Evolutionary conservation across 2,329 filamentous ascomycete genomes (phyloP), one percentile per base, ranked within the genome.

Genomic region (Fusarium sp.): DNA sequence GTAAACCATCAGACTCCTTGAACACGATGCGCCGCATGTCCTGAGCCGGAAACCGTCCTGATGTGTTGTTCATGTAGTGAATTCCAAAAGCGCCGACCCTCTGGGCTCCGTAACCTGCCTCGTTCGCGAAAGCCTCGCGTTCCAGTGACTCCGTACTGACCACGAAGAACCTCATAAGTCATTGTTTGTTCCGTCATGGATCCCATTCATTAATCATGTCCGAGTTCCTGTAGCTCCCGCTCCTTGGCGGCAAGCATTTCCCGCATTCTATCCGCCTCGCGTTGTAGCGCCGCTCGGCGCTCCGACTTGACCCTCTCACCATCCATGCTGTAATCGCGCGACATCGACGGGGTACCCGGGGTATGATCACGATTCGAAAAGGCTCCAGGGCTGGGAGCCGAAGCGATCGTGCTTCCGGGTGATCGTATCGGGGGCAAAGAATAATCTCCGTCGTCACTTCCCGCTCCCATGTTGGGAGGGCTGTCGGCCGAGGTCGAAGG

Each of bases 241-340:
- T 94, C 91, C 75, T 93, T 94, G 11, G 87, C 90, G 9, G 88
- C 85, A 29, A 94, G 82, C 78, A 91, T 83, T 77, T 90, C 87
- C 36, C 91, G 86, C 89, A 96, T 96, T 57, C 84, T 84, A 74
- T 94, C 91, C 0, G 91, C 89, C 77, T 96, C 92, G 23, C 88
- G 84, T 76, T 90, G 86, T 53, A 96, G 80, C 51, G 89, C 86
- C 8, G 86, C 87, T 53, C 90, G 85, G 60, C 89, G 85, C 69
- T 91, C 90, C 4, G 85, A 84, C 71, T 86, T 90, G 7, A 82
- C 75, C 13, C 81, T 81, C 29, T 87, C 86, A n/a, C 78, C 79
- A 29, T 87, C 84, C 10, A 72, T 80, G 63, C 79, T 42, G 70
- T 75, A 38, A 66, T 76, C 67, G 51, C 73, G 71, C 34, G 70